Evolutionary conservation across 2,329 filamentous ascomycete species (phyloP).

Genomic region (Hypoxylon sp.): DNA sequence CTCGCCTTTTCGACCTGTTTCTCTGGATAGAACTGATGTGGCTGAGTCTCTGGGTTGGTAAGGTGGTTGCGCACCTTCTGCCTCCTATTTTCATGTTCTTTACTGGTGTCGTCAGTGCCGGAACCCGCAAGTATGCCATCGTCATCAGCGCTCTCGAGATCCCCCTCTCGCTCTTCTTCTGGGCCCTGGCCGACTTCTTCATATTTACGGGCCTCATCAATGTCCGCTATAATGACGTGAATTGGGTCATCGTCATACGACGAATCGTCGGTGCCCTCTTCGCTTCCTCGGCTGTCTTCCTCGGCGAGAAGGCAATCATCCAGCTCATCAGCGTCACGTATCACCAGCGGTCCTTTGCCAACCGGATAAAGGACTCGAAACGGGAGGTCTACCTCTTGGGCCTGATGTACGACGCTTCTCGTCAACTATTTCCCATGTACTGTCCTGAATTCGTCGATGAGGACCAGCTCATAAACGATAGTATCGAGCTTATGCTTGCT

Average conservation of each 20-base stretch:
- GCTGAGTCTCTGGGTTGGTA: slow-evolving; percentile 72
- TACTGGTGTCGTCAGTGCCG: slow-evolving; percentile 72
- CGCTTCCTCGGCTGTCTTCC: slow-evolving; percentile 72
- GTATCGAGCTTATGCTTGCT: slow-evolving; percentile 72
- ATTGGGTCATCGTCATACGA: slow-evolving; percentile 66
- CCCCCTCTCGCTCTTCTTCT: slow-evolving; percentile 72
- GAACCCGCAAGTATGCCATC: slow-evolving; percentile 73
- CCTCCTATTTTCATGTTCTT: slow-evolving; percentile 73
- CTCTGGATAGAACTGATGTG: slow-evolving; percentile 75
- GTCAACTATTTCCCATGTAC: slow-evolving; percentile 89
- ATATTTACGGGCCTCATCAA: slow-evolving; percentile 66
- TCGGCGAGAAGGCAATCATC: slow-evolving; percentile 80
- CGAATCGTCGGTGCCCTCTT: slow-evolving; percentile 72
- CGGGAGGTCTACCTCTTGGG: slow-evolving; percentile 82
- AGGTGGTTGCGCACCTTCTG: slow-evolving; percentile 67
- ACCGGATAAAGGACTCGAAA: slow-evolving; percentile 88
- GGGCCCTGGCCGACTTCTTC: slow-evolving; percentile 69
- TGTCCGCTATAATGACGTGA: slow-evolving; percentile 46
- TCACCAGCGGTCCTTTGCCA: slow-evolving; percentile 83
- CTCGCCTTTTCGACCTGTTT: slow-evolving; percentile 67
- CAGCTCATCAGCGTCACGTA: slow-evolving; percentile 87
- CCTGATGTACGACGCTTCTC: slow-evolving; percentile 88
- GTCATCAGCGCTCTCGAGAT: slow-evolving; percentile 71
- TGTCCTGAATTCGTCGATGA: slow-evolving; percentile 90
- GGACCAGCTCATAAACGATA: slow-evolving; percentile 90